These are phyloP conservation scores for Salix koriyanagi DNA, from an alignment of 345 rosid species.

Conservation along the genomic window DNA sequence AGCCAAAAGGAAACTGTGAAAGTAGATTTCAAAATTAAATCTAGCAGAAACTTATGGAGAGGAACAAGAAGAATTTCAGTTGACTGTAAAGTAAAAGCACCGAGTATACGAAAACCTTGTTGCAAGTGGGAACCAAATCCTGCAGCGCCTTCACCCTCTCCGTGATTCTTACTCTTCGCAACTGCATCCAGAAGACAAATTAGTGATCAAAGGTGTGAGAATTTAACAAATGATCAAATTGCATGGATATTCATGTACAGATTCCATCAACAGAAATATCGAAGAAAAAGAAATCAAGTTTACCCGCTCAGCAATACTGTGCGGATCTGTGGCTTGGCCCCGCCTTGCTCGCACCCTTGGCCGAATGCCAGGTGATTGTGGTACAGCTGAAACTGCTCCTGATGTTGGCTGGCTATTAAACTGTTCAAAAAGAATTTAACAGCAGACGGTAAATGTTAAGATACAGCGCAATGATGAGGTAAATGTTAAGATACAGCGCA, in stretches of 20 bases:
- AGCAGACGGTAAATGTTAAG: not conserved
- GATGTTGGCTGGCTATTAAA: constrained; percentile 41
- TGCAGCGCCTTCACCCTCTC: constrained; percentile 75
- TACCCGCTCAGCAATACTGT: constrained; percentile 33
- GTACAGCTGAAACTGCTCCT: constrained; percentile 30
- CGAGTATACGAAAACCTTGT: constrained; percentile 41
- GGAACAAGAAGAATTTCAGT: not conserved
- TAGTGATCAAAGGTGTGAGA: not conserved
- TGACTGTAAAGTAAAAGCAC: constrained; percentile 5
- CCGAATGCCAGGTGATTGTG: constrained; percentile 39
- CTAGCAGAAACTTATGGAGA: not conserved
- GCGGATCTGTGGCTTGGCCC: constrained; percentile 37
- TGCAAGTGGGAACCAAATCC: constrained; percentile 71
- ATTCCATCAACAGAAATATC: not conserved
- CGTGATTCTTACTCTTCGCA: constrained; percentile 70
- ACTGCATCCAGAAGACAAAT: constrained; percentile 28
- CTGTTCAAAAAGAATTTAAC: constrained; percentile 24
- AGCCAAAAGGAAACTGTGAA: no score
- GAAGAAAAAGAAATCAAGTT: not conserved
- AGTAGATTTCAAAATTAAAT: no score
- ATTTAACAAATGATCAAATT: not conserved
- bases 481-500: not conserved
- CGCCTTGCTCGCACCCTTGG: constrained; percentile 32
- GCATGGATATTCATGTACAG: not conserved
- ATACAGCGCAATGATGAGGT: not conserved